phyloP scores from a whole-genome alignment of 2,329 filamentous ascomycete species.

The Neoscytalidium dimidiatum region DNA sequence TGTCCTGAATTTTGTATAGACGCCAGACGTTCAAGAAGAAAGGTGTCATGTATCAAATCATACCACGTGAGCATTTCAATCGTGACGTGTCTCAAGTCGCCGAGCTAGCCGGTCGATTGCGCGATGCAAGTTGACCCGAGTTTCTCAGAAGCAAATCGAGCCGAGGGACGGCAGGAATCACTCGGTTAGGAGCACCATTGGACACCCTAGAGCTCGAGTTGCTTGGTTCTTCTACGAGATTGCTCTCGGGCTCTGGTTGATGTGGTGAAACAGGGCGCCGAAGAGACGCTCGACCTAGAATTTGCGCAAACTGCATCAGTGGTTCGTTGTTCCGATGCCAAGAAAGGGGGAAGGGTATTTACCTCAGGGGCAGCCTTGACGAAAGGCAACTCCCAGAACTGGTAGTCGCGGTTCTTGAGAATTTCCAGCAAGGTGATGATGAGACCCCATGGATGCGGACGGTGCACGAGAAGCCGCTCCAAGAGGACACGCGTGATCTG shows the following conservation, averaged over 20 bases:
- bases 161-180: neutral
- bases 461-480: conserved; percentile 83
- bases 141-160: neutral
- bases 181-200: neutral
- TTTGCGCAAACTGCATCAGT: conserved; percentile 20
- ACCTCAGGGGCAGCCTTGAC: conserved; percentile 90
- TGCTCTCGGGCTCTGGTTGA: conserved; percentile 47
- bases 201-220: neutral
- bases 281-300: conserved; percentile 49
- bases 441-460: conserved; percentile 94
- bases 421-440: conserved; percentile 87
- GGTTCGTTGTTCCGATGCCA: conserved; percentile 15
- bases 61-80: conserved; percentile 17
- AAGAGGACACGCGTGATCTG: conserved; percentile 87
- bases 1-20: conserved; percentile 12
- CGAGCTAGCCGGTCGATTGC: neutral
- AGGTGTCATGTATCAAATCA: conserved; percentile 19
- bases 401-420: conserved; percentile 85
- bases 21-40: conserved; percentile 10
- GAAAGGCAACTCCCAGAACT: conserved; percentile 90
- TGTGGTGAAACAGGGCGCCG: conserved; percentile 48
- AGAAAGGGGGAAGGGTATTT: conserved; percentile 30
- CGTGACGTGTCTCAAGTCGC: conserved; percentile 1
- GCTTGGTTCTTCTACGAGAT: conserved; percentile 10
- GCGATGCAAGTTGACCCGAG: neutral